These are phyloP conservation scores for Lactarius trivialis DNA, from an alignment of 768 basidiomycete species.

Conservation along the genomic window DNA sequence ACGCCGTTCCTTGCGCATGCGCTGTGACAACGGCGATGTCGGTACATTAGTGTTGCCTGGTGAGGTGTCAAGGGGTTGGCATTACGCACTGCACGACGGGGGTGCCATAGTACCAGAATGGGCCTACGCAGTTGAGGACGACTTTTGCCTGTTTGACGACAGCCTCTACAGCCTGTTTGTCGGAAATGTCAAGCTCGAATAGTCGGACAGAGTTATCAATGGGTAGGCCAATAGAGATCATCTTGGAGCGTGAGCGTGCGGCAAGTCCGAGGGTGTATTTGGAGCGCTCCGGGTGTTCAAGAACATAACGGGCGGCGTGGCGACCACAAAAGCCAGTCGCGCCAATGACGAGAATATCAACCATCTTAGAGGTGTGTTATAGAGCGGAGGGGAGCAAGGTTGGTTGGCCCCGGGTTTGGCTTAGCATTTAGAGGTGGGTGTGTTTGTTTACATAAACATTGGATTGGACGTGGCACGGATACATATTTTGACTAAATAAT, in stretches of 20 bases:
- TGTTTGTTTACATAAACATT: background rate
- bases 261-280: slow-evolving; percentile 18
- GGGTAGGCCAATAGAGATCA: slow-evolving; percentile 7
- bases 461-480: background rate
- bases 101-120: slow-evolving; percentile 67
- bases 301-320: slow-evolving; percentile 20
- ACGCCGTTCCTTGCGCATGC: slow-evolving; percentile 68
- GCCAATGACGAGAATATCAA: slow-evolving; percentile 22
- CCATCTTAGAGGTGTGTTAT: slow-evolving; percentile 1
- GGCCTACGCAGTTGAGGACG: slow-evolving; percentile 73
- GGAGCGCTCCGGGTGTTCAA: slow-evolving; percentile 17
- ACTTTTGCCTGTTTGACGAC: slow-evolving; percentile 55
- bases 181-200: slow-evolving; percentile 55
- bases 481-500: slow-evolving; percentile 12
- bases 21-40: slow-evolving; percentile 29
- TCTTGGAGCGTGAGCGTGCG: slow-evolving; percentile 18
- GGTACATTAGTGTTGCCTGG: background rate
- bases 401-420: too few relatives aligned
- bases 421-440: too few relatives aligned
- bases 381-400: background rate
- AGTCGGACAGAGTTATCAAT: slow-evolving; percentile 29
- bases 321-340: slow-evolving; percentile 24
- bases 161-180: slow-evolving; percentile 45
- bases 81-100: slow-evolving; percentile 55
- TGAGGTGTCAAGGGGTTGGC: background rate